A percentile compares a stretch with the other conserved stretches of the same genome.
Evolutionary conservation across 2,329 filamentous ascomycete species (phyloP).

Genomic region (Calonectria pseudoreteaudii): DNA sequence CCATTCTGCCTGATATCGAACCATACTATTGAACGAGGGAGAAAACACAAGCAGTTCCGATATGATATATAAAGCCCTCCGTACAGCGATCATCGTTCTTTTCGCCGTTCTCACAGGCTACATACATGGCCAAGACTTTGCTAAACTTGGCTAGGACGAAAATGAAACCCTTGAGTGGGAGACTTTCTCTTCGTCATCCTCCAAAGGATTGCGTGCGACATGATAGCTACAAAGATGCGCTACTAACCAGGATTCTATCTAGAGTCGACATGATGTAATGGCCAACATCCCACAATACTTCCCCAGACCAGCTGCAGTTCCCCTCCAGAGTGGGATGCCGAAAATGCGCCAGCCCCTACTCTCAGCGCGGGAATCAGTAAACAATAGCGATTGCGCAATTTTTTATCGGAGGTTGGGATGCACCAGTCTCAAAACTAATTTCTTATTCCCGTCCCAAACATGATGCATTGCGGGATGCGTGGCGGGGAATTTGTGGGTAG

Average conservation of each 20-base stretch:
- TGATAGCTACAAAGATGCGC: background rate
- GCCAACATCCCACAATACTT: background rate
- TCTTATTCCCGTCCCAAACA: constrained; percentile 11
- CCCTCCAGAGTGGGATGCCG: constrained; percentile 16
- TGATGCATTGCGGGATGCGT: background rate
- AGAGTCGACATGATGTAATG: background rate
- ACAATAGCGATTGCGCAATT: constrained; percentile 4
- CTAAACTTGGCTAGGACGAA: constrained; percentile 2
- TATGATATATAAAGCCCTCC: constrained; percentile 7
- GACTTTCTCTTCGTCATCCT: background rate
- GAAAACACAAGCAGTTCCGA: background rate
- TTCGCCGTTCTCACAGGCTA: background rate
- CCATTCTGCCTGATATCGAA: background rate
- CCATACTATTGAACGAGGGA: background rate
- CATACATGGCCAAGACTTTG: background rate
- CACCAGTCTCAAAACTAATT: background rate
- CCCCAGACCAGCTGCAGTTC: background rate
- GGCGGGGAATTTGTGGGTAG: constrained; percentile 24
- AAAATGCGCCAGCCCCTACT: background rate
- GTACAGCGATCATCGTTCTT: background rate
- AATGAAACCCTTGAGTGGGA: constrained; percentile 9
- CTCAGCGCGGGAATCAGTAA: background rate
- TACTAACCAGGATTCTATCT: background rate
- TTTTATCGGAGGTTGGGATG: background rate
- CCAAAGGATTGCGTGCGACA: constrained; percentile 11